Evolutionary conservation across 495 filamentous ascomycete genomes (phyloP), one percentile per base, ranked within the genome.

Genomic region (Viridothelium virens): DNA sequence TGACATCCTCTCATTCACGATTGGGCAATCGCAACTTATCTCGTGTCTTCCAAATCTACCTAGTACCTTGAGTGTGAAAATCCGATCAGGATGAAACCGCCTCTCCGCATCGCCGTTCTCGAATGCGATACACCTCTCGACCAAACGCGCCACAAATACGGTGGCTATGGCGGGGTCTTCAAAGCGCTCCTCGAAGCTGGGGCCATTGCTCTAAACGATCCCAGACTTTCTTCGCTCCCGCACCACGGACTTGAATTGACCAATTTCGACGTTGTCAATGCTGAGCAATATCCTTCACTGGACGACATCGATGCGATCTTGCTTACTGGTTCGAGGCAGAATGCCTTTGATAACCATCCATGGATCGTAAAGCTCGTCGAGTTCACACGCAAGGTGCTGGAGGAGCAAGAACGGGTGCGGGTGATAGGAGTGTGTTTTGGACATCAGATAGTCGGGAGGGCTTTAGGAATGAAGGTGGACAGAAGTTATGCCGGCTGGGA

Each of bases 361-460:
- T 96, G 91, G 92, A 91, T 96, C 63, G 56, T 85, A 25, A 83
- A 81, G 25, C 81, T 97, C 0, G 87, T 93, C 2, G 85, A 87
- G 47, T 96, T 85, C 74, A 84, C 83, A 0, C 81, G 82, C 66
- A 72, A 79, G 62, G 70, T 87, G 61, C 76, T 91, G 48, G 61
- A 36, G 56, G 73, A 77, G 56, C 82, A 89, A 66, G 71, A 77
- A 18, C 79, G 83, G 65, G 82, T 96, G 31, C 82, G 84, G 33
- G 76, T 95, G 31, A 80, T 96, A 25, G 92, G 91, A 14, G 83
- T 94, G 37, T 96, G 92, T 74, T 96, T 93, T 75, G 93, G 92
- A 18, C 92, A 96, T 73, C 91, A 97, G 77, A 93, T 96, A 62
- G 79, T 96, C 62, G 91, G 84, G 0, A 81, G 92, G 25, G 91